Base-by-base conservation (phyloP, 164 flowering plant genomes). In the Aristolochia contorta region DNA sequence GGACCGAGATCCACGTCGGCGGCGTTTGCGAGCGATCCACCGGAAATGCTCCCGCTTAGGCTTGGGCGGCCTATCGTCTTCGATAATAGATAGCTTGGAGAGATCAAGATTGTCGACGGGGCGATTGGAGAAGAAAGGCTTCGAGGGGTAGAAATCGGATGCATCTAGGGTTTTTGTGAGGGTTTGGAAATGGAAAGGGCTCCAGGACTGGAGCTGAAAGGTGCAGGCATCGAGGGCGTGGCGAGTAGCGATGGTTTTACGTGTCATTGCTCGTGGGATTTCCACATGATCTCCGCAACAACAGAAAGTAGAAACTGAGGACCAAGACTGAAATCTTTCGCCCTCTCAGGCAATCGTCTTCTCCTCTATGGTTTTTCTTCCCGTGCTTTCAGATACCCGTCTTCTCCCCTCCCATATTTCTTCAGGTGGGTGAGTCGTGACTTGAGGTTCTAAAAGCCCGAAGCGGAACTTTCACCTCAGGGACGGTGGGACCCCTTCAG, bases 1-100 rank as follows among this genome's bases (percentile, higher is more conserved):
- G 7, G 98, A 91, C 32, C 90, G 52, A 4, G 96, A 91, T 16
- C 89, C 89, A 0, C 97, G 79, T 25, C 98, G 79, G 61, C 66
- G 66, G 45, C 95, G 65, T 70, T 89, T 87, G 58, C 85, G 59
- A 6, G 77, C 84, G n/a, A 83, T 56, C 69, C 80, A 69, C n/a
- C 79, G 57, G 27, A 76, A 53, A 8, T 67, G 66, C 9, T 74
- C 82, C n/a, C 66, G 47, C 61, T 54, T 69, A 54, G 65, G 58
- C 53, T 56, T 53, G 5, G 68, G 57, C 47, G 71, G 47, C 65
- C 65, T 65, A 32, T 80, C 85, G 54, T 82, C 84, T 41, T 90
- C 95, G 59, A 80, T 25, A 54, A 90, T 67, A 59, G 73, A 78
- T 49, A 91, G 82, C 61, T 69, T 79, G 19, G 95, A 79, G 70